These are phyloP conservation scores for Tetrahymena borealis DNA, from an alignment of 73 alveolate genomes.

Conservation along the genomic window DNA sequence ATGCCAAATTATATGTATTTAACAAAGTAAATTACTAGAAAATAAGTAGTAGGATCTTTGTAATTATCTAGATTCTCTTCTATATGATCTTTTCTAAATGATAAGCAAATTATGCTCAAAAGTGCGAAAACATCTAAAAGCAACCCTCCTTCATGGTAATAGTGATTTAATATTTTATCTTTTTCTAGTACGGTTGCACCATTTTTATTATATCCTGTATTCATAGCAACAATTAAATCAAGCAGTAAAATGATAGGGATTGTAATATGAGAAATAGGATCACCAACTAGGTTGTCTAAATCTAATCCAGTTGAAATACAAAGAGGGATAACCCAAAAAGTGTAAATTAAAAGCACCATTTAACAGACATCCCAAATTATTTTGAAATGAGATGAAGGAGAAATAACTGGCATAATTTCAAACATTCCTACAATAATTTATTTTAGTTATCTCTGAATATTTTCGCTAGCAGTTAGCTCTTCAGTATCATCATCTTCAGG, in stretches of 20 bases:
- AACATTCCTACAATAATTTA: background rate
- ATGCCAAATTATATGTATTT: background rate
- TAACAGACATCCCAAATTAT: background rate
- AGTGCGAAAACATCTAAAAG: background rate
- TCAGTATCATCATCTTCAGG: background rate
- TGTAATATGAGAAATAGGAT: background rate
- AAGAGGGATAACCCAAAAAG: background rate
- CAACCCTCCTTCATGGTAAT: background rate
- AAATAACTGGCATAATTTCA: background rate
- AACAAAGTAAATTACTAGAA: background rate
- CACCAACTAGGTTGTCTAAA: background rate
- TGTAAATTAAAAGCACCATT: background rate
- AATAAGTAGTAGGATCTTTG: background rate
- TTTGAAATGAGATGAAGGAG: background rate
- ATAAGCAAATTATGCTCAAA: background rate
- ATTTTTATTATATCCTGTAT: background rate
- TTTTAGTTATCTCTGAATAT: background rate
- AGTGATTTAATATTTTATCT: background rate
- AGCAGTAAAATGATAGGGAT: background rate
- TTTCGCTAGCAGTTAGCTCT: background rate
- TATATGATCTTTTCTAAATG: background rate
- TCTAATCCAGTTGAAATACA: background rate
- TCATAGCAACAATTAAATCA: background rate
- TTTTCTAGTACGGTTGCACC: background rate
- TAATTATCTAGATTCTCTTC: background rate